Conservation (phyloP, 2,329 filamentous ascomycete species). For the Bertia moriformis region DNA sequence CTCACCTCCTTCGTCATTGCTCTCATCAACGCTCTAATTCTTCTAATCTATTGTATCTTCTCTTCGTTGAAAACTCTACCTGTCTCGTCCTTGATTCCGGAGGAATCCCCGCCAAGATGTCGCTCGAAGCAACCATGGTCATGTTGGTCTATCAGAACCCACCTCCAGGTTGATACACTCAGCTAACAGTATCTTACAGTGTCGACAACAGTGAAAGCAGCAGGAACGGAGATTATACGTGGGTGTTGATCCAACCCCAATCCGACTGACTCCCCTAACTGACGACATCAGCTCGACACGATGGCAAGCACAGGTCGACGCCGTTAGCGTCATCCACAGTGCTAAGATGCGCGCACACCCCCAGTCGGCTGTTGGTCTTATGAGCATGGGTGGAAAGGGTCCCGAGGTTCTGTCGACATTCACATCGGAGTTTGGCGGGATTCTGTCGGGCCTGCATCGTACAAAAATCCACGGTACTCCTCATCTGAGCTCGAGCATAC, state of each 20-base stretch:
- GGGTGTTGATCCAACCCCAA: neutral
- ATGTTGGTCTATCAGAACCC: neutral
- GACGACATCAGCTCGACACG: constrained; percentile 83
- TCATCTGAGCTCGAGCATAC: constrained; percentile 84
- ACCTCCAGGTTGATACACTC: neutral
- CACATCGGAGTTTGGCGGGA: constrained; percentile 90
- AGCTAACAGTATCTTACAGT: neutral
- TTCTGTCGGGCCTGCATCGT: constrained; percentile 78
- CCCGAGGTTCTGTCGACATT: constrained; percentile 93
- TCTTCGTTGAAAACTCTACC: neutral
- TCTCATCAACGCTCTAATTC: neutral
- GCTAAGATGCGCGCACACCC: constrained; percentile 90
- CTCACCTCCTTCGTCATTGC: neutral
- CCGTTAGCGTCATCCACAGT: constrained; percentile 87
- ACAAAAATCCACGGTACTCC: constrained; percentile 79
- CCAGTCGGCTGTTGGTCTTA: constrained; percentile 90
- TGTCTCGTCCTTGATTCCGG: neutral
- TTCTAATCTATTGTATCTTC: neutral
- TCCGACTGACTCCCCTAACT: constrained; percentile 30
- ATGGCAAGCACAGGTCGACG: constrained; percentile 92
- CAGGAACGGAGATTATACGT: constrained; percentile 1
- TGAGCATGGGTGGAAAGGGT: constrained; percentile 98
- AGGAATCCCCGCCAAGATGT: neutral
- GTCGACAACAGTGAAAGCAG: constrained; percentile 1
- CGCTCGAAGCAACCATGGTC: constrained; percentile 1